A percentile compares a stretch with the other conserved stretches of the same genome.
These are phyloP conservation scores for Magnolia sinica DNA, from an alignment of 164 flowering plant genomes.

Conservation along the genomic window DNA sequence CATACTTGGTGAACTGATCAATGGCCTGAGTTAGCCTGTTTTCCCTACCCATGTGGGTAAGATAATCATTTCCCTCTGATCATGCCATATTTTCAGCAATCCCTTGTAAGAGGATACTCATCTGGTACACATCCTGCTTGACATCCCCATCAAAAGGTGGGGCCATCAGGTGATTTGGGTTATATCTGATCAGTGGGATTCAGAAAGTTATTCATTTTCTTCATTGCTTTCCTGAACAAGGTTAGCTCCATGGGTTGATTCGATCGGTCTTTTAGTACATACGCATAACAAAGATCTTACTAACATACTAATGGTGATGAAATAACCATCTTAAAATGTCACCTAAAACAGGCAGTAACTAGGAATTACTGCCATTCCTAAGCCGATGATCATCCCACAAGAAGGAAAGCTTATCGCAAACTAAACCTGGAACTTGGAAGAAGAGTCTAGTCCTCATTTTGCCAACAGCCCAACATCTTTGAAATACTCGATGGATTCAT, in stretches of 20 bases:
- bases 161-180: no score
- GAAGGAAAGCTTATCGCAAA: neutral
- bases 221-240: neutral
- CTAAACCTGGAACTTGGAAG: neutral
- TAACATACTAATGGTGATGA: neutral
- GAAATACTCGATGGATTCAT: constrained; percentile 55
- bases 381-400: neutral
- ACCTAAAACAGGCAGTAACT: neutral
- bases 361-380: neutral
- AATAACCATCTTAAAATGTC: neutral
- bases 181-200: no score
- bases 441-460: constrained; percentile 15
- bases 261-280: neutral
- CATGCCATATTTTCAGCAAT: no score
- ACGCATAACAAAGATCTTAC: neutral
- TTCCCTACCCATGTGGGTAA: no score
- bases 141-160: no score
- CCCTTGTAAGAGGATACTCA: no score
- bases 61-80: no score
- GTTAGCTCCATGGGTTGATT: neutral
- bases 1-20: no score
- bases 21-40: no score
- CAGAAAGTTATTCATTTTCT: no score
- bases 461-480: constrained; percentile 45
- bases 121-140: no score